Evolutionary conservation across 345 rosid genomes (phyloP).

Genomic region (Hirschfeldia incana): DNA sequence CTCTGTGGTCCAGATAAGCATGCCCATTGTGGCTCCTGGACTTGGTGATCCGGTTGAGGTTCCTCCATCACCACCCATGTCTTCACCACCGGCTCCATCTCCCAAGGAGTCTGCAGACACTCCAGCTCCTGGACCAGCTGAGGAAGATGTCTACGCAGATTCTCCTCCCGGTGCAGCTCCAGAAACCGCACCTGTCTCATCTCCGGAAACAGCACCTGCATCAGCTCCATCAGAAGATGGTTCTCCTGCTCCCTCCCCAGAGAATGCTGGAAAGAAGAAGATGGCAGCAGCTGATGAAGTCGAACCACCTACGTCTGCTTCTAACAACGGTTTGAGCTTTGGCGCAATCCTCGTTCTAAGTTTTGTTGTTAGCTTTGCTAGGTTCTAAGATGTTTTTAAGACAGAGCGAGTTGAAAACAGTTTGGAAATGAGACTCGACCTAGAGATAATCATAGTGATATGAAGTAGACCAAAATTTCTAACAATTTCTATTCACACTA

Average conservation of each 20-base stretch:
- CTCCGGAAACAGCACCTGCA: conserved; percentile 33
- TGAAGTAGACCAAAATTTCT: background rate
- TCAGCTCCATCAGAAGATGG: conserved; percentile 40
- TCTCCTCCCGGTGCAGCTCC: conserved; percentile 36
- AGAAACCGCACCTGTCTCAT: conserved; percentile 38
- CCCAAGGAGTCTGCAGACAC: conserved; percentile 30
- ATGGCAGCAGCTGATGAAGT: conserved; percentile 36
- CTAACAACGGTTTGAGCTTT: conserved; percentile 28
- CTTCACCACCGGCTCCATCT: conserved; percentile 44
- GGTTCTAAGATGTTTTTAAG: conserved; percentile 32
- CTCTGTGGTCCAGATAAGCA: conserved; percentile 66
- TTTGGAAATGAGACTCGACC: conserved; percentile 6
- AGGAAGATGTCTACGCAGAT: conserved; percentile 24
- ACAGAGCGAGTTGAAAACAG: conserved; percentile 6
- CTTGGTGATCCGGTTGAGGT: conserved; percentile 41
- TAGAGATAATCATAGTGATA: background rate
- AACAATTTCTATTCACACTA: conserved; percentile 12
- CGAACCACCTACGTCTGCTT: conserved; percentile 40
- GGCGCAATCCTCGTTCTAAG: conserved; percentile 36
- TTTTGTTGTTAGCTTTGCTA: conserved; percentile 35
- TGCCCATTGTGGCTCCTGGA: conserved; percentile 63
- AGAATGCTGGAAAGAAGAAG: conserved; percentile 26
- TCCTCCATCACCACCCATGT: conserved; percentile 48
- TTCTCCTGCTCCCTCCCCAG: conserved; percentile 39
- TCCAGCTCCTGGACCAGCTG: conserved; percentile 44